phyloP scores from a whole-genome alignment of 495 filamentous ascomycete genomes.

The Aspergillus taichungensis region DNA sequence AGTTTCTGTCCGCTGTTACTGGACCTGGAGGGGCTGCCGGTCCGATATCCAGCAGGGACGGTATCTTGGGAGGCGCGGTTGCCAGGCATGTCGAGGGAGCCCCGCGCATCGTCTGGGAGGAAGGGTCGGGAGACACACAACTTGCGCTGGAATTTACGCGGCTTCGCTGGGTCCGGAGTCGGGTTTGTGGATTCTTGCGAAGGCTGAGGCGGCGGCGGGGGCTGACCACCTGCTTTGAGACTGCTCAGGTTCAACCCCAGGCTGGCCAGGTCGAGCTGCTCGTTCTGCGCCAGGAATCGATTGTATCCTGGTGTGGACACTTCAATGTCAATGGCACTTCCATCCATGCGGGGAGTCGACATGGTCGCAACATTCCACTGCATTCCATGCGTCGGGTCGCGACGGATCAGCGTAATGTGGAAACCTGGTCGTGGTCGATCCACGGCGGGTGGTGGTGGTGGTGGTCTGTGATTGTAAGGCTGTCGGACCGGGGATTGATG shows the following conservation, averaged over 20 bases:
- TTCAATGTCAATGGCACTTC: conserved; percentile 46
- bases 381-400: conserved; percentile 65
- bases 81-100: conserved; percentile 10
- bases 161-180: conserved; percentile 11
- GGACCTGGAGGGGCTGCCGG: conserved; percentile 4
- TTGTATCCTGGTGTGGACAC: conserved; percentile 54
- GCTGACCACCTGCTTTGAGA: too few species aligned
- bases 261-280: conserved; percentile 23
- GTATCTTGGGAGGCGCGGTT: conserved; percentile 10
- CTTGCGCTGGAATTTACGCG: conserved; percentile 32
- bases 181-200: not conserved
- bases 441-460: not conserved
- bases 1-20: conserved; percentile 18
- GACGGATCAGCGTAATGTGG: conserved; percentile 81
- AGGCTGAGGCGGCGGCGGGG: conserved; percentile 10
- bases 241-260: conserved; percentile 20
- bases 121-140: conserved; percentile 28
- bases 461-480: conserved; percentile 4
- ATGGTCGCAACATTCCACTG: conserved; percentile 90
- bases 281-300: conserved; percentile 42
- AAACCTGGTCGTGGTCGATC: conserved; percentile 19
- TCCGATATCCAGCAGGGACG: not conserved
- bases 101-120: conserved; percentile 11
- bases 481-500: conserved; percentile 20
- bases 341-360: conserved; percentile 30